Conservation (phyloP, 2,329 filamentous ascomycete species). For the Lecanicillium sp. region DNA sequence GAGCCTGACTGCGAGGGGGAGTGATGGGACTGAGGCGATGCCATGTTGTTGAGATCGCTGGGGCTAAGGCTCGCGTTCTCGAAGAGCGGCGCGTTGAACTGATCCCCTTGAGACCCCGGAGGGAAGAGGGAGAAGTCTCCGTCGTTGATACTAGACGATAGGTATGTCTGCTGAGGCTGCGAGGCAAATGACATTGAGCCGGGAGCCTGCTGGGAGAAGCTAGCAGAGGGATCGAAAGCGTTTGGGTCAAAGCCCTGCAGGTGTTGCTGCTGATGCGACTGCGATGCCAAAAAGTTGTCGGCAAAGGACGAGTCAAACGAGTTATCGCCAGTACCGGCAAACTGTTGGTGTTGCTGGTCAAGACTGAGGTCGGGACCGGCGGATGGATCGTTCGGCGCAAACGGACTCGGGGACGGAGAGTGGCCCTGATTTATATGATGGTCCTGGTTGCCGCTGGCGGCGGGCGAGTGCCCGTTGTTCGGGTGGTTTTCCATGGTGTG, state of each 20-base stretch:
- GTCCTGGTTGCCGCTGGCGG: constrained; percentile 44
- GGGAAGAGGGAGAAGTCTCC: constrained; percentile 60
- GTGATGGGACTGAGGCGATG: constrained; percentile 46
- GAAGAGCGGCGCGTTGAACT: constrained; percentile 56
- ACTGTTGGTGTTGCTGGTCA: constrained; percentile 38
- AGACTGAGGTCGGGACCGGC: constrained; percentile 51
- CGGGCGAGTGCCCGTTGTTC: constrained; percentile 48
- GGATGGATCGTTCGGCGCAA: constrained; percentile 37
- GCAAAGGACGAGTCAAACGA: constrained; percentile 38
- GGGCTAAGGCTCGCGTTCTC: constrained; percentile 35
- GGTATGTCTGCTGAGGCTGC: constrained; percentile 34
- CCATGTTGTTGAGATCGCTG: constrained; percentile 43
- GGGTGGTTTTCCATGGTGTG: constrained; percentile 6
- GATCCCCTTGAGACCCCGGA: constrained; percentile 41
- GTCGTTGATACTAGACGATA: constrained; percentile 43
- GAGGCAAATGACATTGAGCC: constrained; percentile 31
- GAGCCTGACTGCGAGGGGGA: constrained; percentile 39
- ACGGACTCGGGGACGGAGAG: constrained; percentile 53
- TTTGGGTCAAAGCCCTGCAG: constrained; percentile 23
- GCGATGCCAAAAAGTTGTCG: constrained; percentile 35
- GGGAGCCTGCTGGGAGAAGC: constrained; percentile 33
- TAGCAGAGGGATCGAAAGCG: constrained; percentile 32
- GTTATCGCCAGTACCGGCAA: constrained; percentile 36
- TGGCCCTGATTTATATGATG: constrained; percentile 61
- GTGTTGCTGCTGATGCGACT: constrained; percentile 23